A percentile compares a stretch with the other conserved stretches of the same genome.
Evolutionary conservation across 345 rosid species (phyloP).

Genomic region (Raphanus raphanistrum): DNA sequence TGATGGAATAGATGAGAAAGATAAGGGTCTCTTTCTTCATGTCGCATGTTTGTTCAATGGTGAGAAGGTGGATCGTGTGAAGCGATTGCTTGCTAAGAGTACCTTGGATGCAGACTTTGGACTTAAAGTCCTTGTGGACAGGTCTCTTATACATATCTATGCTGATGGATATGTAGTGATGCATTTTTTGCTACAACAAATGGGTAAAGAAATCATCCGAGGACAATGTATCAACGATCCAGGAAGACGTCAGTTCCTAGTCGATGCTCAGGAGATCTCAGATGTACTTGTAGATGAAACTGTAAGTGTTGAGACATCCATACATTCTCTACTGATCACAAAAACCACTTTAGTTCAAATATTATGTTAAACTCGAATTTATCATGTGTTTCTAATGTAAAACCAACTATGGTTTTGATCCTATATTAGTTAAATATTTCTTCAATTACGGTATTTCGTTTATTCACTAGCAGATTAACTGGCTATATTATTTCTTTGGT

Average conservation of each 20-base stretch:
- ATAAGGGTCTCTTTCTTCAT: constrained; percentile 37
- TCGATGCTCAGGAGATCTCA: constrained; percentile 12
- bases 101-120: constrained; percentile 4
- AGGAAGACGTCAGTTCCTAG: constrained; percentile 21
- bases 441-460: too few relatives aligned
- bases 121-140: constrained; percentile 17
- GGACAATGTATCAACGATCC: constrained; percentile 6
- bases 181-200: constrained; percentile 36
- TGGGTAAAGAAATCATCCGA: constrained; percentile 27
- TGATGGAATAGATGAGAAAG: constrained; percentile 30
- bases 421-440: too few relatives aligned
- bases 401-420: too few relatives aligned
- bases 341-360: not conserved
- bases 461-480: not conserved
- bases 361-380: not conserved
- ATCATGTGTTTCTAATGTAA: too few relatives aligned
- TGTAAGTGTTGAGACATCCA: constrained; percentile 3
- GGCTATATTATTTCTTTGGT: not conserved
- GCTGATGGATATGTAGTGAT: not conserved
- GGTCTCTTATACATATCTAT: constrained; percentile 21
- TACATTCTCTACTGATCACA: not conserved
- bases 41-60: constrained; percentile 39
- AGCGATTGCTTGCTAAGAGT: constrained; percentile 13
- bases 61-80: not conserved
- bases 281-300: constrained; percentile 21